Percentiles rank a stretch among this genome's conserved stretches.
Conservation (phyloP, 352 stramenopile genomes). For the Phytophthora syringae region DNA sequence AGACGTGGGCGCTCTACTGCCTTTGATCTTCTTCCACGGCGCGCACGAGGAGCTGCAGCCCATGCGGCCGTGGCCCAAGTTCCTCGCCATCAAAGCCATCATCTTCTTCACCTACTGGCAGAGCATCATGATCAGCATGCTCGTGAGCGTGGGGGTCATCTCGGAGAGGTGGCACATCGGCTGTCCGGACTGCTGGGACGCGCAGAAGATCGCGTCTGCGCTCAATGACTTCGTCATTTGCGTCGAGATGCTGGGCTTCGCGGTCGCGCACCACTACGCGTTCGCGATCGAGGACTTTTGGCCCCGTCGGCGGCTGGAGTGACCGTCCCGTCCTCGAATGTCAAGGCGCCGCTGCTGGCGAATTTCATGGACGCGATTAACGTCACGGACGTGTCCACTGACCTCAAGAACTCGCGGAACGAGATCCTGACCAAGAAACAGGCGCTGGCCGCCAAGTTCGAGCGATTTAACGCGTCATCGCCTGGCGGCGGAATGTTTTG, state of each 20-base stretch:
- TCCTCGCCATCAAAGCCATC: constrained; percentile 94
- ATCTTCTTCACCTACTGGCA: constrained; percentile 97
- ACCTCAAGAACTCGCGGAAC: constrained; percentile 85
- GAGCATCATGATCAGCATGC: constrained; percentile 89
- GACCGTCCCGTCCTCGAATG: constrained; percentile 69
- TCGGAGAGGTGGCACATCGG: constrained; percentile 86
- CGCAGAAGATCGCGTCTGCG: constrained; percentile 87
- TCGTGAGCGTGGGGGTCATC: constrained; percentile 90
- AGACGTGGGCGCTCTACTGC: constrained; percentile 95
- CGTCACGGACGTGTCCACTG: constrained; percentile 86
- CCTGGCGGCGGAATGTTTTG: constrained; percentile 62
- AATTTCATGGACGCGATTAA: constrained; percentile 93
- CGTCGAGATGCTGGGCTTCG: constrained; percentile 94
- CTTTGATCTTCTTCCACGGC: constrained; percentile 95
- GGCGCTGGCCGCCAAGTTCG: constrained; percentile 83
- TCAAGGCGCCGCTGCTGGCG: constrained; percentile 84
- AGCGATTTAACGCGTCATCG: constrained; percentile 74
- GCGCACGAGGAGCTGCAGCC: constrained; percentile 90
- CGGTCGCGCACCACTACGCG: constrained; percentile 92
- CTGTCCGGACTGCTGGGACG: constrained; percentile 84
- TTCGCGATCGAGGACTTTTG: constrained; percentile 94
- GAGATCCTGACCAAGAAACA: constrained; percentile 92
- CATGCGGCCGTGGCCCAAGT: constrained; percentile 93
- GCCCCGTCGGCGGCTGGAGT: constrained; percentile 35
- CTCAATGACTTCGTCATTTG: constrained; percentile 96